Conservation (phyloP, 1,284 basidiomycete species). For the Naganishia sp. region DNA sequence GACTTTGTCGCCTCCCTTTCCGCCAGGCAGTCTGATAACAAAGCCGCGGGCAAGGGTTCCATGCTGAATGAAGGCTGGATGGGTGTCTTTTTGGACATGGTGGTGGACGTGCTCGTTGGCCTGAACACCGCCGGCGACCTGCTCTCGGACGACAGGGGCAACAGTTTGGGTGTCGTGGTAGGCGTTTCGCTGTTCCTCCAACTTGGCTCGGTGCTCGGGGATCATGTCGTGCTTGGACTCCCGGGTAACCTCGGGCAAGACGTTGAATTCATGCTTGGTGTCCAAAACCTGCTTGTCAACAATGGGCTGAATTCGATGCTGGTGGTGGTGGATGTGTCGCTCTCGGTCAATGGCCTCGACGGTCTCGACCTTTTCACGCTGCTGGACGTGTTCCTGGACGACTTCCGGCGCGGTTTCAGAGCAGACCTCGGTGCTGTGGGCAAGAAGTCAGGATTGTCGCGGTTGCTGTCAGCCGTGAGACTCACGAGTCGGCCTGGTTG, state of each 20-base stretch:
- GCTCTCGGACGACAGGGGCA: conserved; percentile 36
- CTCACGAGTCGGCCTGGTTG: conserved; percentile 41
- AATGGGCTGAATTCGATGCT: conserved; percentile 54
- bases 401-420: conserved; percentile 50
- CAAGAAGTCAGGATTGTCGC: conserved; percentile 1
- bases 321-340: conserved; percentile 41
- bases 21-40: no score
- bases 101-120: conserved; percentile 51
- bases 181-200: conserved; percentile 45
- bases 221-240: conserved; percentile 53
- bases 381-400: conserved; percentile 47
- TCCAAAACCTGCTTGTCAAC: conserved; percentile 43
- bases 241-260: conserved; percentile 44
- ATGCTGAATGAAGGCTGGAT: conserved; percentile 45
- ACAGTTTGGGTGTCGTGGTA: conserved; percentile 41
- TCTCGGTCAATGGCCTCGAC: conserved; percentile 52
- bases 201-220: conserved; percentile 51
- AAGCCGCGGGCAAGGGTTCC: no score
- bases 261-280: conserved; percentile 45
- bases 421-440: conserved; percentile 45
- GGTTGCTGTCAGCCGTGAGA: background rate
- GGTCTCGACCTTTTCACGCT: conserved; percentile 40
- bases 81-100: conserved; percentile 47
- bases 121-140: conserved; percentile 34
- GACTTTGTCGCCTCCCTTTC: no score